Percentiles rank a stretch among this genome's conserved stretches.
Conservation (phyloP, 306 rosid species). For the Geum urbanum region DNA sequence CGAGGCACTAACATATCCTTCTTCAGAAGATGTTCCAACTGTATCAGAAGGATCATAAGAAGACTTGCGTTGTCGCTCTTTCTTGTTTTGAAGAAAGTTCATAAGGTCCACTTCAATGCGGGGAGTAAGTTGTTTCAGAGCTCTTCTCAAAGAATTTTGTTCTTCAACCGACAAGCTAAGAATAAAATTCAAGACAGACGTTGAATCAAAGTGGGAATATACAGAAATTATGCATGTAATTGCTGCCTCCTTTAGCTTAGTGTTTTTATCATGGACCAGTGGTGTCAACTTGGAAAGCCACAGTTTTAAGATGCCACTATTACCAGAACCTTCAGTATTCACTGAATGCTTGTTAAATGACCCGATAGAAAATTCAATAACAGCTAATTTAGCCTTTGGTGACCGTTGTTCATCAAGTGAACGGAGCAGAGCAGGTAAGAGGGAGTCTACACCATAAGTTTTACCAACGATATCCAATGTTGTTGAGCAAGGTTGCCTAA, state of each 20-base stretch:
- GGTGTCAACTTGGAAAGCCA: constrained; percentile 95
- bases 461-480: constrained; percentile 80
- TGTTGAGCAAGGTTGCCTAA: constrained; percentile 78
- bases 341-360: constrained; percentile 81
- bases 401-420: constrained; percentile 97
- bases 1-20: constrained; percentile 66
- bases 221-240: constrained; percentile 95
- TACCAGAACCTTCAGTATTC: constrained; percentile 80
- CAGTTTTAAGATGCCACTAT: constrained; percentile 80
- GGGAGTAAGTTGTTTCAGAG: constrained; percentile 92
- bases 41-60: constrained; percentile 85
- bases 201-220: constrained; percentile 84
- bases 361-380: constrained; percentile 80
- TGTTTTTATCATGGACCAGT: constrained; percentile 80
- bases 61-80: constrained; percentile 87
- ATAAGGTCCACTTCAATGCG: constrained; percentile 97
- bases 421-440: constrained; percentile 90
- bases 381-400: constrained; percentile 97
- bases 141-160: constrained; percentile 93
- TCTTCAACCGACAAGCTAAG: constrained; percentile 90
- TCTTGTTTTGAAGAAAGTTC: constrained; percentile 91
- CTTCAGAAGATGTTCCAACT: constrained; percentile 92
- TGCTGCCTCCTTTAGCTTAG: constrained; percentile 90
- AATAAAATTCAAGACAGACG: constrained; percentile 85
- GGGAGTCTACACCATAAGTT: constrained; percentile 83